Evolutionary conservation across 2,329 filamentous ascomycete species (phyloP), one percentile per base, ranked within the genome.

Genomic region (Diaporthe sp.): DNA sequence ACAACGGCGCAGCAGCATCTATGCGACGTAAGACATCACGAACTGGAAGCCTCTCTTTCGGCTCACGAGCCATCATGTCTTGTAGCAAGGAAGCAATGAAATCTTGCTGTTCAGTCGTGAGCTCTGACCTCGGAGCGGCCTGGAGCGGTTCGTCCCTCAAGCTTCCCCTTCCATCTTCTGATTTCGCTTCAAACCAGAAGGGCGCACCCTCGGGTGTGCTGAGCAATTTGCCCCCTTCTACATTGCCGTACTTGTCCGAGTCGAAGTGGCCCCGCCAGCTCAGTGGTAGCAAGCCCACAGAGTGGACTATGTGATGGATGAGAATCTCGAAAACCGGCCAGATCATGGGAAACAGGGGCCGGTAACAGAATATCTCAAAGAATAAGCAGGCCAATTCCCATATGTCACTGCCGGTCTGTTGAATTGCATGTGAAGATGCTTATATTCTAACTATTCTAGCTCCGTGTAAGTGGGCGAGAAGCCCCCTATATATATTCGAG

Each of bases 211-310:
- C 30, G 15, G 55, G 30, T 37, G 15, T 58, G 55, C 15, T 37
- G 15, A 19, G 12, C 30, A 58, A 2, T 32, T 32, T 37, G 15
- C 55, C 55, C 12, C 30, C 12, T 25, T 58, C 27, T 8, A 35
- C n/a, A 12, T 58, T 3, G 30, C 30, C 30, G n/a, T 58, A 37
- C 55, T 37, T 58, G 27, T 35, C 53, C 17, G 30, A 15, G n/a
- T 58, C 30, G 17, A 55, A 69, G 30, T 55, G 65, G 17, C 65
- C 65, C 22, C 39, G 47, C 65, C 65, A 55, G 65, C 47, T 69
- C 19, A 5, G 47, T 27, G 65, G 65, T 55, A 69, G n/a, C 6
- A 55, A 37, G 30, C 65, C 65, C 22, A 69, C 47, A 17, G 6
- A 35, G 22, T 69, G 27, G 13, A 42, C 65, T 35, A 55, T n/a